A percentile compares a stretch with the other conserved stretches of the same genome.
Evolutionary conservation across 345 rosid genomes (phyloP).

Genomic region (Limnanthes douglasii): DNA sequence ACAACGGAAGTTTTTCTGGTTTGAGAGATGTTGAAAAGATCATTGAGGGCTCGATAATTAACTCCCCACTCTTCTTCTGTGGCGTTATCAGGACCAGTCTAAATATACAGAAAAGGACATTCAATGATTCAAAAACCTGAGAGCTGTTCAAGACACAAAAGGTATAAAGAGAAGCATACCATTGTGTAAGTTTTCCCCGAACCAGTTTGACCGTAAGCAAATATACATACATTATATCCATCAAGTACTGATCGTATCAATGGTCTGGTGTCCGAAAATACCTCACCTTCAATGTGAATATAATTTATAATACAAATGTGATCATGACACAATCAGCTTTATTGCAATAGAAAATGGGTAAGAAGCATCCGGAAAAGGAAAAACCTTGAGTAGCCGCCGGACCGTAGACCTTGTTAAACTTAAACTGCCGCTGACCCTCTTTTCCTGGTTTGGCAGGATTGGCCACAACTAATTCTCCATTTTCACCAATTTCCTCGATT

Average conservation of each 20-base stretch:
- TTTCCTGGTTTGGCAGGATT: slow-evolving; percentile 73
- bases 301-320: neutral
- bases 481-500: slow-evolving; percentile 56
- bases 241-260: slow-evolving; percentile 67
- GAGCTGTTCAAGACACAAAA: too few species aligned
- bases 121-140: too few species aligned
- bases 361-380: neutral
- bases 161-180: slow-evolving; percentile 26
- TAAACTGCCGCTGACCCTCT: slow-evolving; percentile 50
- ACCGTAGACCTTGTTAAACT: slow-evolving; percentile 66
- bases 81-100: slow-evolving; percentile 62
- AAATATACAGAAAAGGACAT: slow-evolving; percentile 6
- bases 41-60: slow-evolving; percentile 70
- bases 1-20: slow-evolving; percentile 27
- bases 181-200: slow-evolving; percentile 92
- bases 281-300: slow-evolving; percentile 39
- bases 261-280: slow-evolving; percentile 59
- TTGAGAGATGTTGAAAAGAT: slow-evolving; percentile 61
- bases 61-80: slow-evolving; percentile 80
- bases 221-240: slow-evolving; percentile 84
- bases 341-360: neutral
- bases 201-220: slow-evolving; percentile 99
- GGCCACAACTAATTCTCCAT: slow-evolving; percentile 52
- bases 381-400: slow-evolving; percentile 75
- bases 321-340: neutral